Base-by-base conservation (phyloP, 2,329 filamentous ascomycete genomes). In the Plenodomus lindquistii region DNA sequence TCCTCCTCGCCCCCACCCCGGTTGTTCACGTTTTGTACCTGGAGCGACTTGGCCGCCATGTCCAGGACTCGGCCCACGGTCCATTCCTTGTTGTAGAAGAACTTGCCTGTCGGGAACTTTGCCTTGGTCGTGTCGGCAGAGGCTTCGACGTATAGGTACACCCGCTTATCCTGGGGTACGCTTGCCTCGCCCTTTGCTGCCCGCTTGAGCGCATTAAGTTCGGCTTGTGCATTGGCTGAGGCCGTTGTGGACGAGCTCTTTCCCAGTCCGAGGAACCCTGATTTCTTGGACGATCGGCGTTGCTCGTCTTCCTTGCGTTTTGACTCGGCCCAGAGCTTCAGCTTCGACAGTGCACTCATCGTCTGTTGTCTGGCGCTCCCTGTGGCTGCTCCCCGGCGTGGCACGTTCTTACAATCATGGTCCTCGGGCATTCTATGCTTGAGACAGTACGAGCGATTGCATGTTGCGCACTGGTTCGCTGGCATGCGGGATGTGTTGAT, bases 131-230 rank as follows among this genome's bases (percentile, higher is more conserved):
- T 95, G 63, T 90, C 89, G 9, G 89, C 89, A 64, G 92, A 91
- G 0, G 93, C 94, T 69, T 97, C 93, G 16, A 97, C 89, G 67
- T 89, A 86, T 1, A 99, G 67, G 67, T 97, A 97, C 1, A 99
- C 75, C n/a, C 94, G 79, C 76, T 95, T 96, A 56, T 96, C 91
- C 0, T 79, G 72, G 0, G 91, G 79, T 0, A 97, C 73, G 63
- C 91, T 93, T 9, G 85, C 85, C 57, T 97, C 93, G 1, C 95
- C 95, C 75, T 96, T 97, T 2, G 94, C 93, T 0, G 82, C 85
- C 69, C 87, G 88, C 76, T 96, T 97, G 36, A 99, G 77, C 9
- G 82, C 84, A 55, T 91, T 91, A 6, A 93, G 79, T 5, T 87
- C 89, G 2, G 85, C 77, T 16, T 89, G 60, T 2, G 86, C 81